Evolutionary conservation across 228 moss, liverwort and hornwort genomes (phyloP).

Genomic region (Sphagnum fallax): DNA sequence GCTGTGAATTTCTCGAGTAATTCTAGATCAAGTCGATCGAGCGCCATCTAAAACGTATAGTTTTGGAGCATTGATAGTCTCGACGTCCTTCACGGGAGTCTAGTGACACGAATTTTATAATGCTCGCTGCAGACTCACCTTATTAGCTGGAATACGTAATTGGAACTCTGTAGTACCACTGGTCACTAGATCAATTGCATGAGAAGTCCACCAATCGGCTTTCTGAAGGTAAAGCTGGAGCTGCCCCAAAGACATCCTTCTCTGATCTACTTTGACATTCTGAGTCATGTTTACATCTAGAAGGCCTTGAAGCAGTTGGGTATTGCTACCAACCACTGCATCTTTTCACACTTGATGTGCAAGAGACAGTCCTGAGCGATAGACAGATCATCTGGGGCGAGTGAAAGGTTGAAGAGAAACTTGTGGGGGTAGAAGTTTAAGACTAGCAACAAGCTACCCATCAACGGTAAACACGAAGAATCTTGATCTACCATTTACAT

Average conservation of each 20-base stretch:
- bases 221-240: neutral
- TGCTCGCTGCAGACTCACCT: neutral
- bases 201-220: neutral
- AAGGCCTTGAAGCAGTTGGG: neutral
- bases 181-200: neutral
- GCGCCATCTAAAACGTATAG: too few species aligned
- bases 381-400: neutral
- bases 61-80: too few species aligned
- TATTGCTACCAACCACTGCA: neutral
- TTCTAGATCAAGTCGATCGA: conserved; percentile 5
- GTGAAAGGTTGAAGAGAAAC: too few species aligned
- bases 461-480: conserved; percentile 1
- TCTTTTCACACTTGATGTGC: neutral
- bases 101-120: conserved; percentile 6
- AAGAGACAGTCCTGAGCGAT: neutral
- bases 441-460: neutral
- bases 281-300: too few species aligned
- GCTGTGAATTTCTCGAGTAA: conserved; percentile 3
- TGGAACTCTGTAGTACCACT: neutral
- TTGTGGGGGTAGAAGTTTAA: neutral
- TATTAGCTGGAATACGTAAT: too few species aligned
- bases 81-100: conserved; percentile 2
- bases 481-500: conserved; percentile 1
- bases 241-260: neutral
- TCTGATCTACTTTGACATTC: too few species aligned